These are phyloP conservation scores for Themeda triandra DNA, from an alignment of 176 grass and related monocot genomes.

Conservation along the genomic window DNA sequence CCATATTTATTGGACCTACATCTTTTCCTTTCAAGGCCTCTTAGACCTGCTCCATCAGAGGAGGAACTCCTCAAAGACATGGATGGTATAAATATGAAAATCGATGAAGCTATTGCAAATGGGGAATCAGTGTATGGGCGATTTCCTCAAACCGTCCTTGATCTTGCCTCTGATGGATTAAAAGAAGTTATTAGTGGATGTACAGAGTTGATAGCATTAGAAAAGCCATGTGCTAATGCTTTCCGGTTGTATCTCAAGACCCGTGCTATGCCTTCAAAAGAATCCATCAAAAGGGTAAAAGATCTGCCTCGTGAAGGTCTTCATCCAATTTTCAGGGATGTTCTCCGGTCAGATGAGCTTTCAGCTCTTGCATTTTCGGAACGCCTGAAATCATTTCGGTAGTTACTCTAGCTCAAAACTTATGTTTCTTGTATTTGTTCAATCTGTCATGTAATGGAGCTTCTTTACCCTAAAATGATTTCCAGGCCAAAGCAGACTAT, in stretches of 20 bases:
- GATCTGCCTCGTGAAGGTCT: constrained; percentile 86
- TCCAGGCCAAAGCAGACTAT: constrained; percentile 93
- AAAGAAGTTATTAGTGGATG: constrained; percentile 70
- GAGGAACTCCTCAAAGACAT: constrained; percentile 84
- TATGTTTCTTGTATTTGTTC: constrained; percentile 18
- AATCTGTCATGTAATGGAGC: constrained; percentile 19
- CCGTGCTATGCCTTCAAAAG: constrained; percentile 69
- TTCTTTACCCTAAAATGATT: constrained; percentile 17
- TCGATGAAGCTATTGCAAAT: constrained; percentile 74
- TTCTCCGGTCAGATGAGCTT: constrained; percentile 70
- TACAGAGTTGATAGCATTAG: constrained; percentile 55
- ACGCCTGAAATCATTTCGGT: constrained; percentile 79
- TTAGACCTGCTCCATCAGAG: constrained; percentile 82
- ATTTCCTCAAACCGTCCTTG: constrained; percentile 82
- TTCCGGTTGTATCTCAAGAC: constrained; percentile 81
- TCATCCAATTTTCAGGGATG: constrained; percentile 72
- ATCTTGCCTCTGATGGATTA: constrained; percentile 84
- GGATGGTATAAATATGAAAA: constrained; percentile 52
- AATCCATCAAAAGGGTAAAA: constrained; percentile 79
- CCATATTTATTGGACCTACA: constrained; percentile 82
- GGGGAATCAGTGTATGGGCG: constrained; percentile 78
- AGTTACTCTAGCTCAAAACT: constrained; percentile 7
- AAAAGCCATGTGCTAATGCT: constrained; percentile 83
- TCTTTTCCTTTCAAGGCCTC: constrained; percentile 88
- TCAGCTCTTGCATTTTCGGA: constrained; percentile 91